Evolutionary conservation across 1,284 basidiomycete species (phyloP).

Genomic region (Volvariella volvacea): DNA sequence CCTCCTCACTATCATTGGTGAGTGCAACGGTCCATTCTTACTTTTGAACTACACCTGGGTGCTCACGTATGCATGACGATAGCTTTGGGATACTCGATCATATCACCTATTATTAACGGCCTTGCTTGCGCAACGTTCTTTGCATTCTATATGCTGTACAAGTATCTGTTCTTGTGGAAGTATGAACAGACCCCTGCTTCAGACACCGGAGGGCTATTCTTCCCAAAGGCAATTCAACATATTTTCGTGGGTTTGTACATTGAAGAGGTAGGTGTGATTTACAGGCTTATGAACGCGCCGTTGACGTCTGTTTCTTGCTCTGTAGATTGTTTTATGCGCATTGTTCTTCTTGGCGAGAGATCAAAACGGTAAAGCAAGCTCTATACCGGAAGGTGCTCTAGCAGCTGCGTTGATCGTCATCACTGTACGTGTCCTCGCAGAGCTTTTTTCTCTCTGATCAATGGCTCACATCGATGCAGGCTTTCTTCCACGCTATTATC

Average conservation of each 20-base stretch:
- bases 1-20: slow-evolving; percentile 73
- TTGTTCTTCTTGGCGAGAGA: slow-evolving; percentile 83
- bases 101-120: slow-evolving; percentile 92
- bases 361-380: slow-evolving; percentile 40
- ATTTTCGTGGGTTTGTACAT: slow-evolving; percentile 93
- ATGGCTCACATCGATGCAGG: slow-evolving; percentile 27
- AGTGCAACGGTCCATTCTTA: slow-evolving; percentile 21
- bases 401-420: slow-evolving; percentile 80
- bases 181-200: slow-evolving; percentile 65
- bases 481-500: slow-evolving; percentile 62
- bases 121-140: slow-evolving; percentile 82
- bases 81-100: slow-evolving; percentile 81
- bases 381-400: slow-evolving; percentile 69
- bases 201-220: slow-evolving; percentile 94
- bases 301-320: slow-evolving; percentile 41
- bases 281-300: slow-evolving; percentile 72
- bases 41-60: background rate
- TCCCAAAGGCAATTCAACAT: slow-evolving; percentile 91
- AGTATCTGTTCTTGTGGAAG: slow-evolving; percentile 83
- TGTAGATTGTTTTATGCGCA: slow-evolving; percentile 71
- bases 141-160: slow-evolving; percentile 81
- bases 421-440: slow-evolving; percentile 52
- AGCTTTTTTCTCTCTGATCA: background rate
- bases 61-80: background rate
- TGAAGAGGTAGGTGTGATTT: slow-evolving; percentile 65